Base-by-base conservation (phyloP, 768 basidiomycete genomes). In the Auricularia sp. region DNA sequence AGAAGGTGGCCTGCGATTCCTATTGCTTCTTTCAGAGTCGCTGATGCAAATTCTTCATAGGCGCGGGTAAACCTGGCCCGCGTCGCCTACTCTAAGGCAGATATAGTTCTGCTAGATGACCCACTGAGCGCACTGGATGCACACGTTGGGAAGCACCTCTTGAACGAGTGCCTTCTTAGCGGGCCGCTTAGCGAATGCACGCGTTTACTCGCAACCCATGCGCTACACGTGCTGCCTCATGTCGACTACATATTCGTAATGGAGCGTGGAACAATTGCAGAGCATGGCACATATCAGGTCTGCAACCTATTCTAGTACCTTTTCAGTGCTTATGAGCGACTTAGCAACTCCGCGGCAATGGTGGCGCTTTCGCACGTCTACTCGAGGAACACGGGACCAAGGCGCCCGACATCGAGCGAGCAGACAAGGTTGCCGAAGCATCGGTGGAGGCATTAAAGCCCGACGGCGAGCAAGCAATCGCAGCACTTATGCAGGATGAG, bases 71-170 rank as follows among this genome's bases (percentile, higher is more conserved):
- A 86, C 0, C 75, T 91, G 23, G 91, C 91, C 0, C 78, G 91
- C 33, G 89, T 88, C 0, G 86, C 87, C 1, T 94, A 92, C 70
- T 85, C 88, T 3, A 75, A 80, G 0, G 80, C 87, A 0, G 87
- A 91, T 64, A 80, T 93, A 64, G 84, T 90, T 51, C 80, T 93
- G 11, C 79, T 93, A 34, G 91, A 94, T 69, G 91, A 94, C 70
- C 87, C 91, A 14, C 80, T 93, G 39, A 84, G 85, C 42, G 90
- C 90, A 0, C 85, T 92, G 8, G 90, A 92, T 67, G 83, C 88
- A 0, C 84, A 87, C 67, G 90, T 91, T 4, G 86, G 87, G 12
- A 84, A 85, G 67, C 78, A 79, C 36, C 82, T 89, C 61, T 68
- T 89, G 3, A 82, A 88, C n/a, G 76, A 87, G 47, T 88, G 87